phyloP scores from a whole-genome alignment of 441 rosid genomes.

The Arabidopsis lyrata region DNA sequence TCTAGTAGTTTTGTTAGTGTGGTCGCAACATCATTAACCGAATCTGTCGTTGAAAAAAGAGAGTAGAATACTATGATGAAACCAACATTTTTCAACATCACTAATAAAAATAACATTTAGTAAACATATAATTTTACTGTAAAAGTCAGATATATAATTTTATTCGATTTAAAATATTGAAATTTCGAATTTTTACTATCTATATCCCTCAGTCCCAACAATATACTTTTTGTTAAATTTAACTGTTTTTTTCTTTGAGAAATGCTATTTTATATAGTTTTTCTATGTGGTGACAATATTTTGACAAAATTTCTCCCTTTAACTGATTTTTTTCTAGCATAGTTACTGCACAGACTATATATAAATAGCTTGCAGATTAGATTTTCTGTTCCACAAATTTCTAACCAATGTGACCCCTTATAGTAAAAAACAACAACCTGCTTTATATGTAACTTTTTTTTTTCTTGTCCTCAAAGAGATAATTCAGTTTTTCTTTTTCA shows the following conservation, averaged over 20 bases:
- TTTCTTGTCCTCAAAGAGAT: conserved; percentile 15
- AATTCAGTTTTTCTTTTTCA: conserved; percentile 9
- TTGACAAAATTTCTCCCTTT: neutral
- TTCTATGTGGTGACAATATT: conserved; percentile 1
- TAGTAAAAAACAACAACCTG: conserved; percentile 39
- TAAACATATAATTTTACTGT: too few relatives aligned
- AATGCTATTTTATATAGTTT: neutral
- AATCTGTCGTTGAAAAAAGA: neutral
- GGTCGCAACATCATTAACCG: neutral
- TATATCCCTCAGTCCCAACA: neutral
- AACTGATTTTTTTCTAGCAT: neutral
- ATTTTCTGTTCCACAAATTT: conserved; percentile 41
- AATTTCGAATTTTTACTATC: too few relatives aligned
- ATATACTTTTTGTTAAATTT: neutral
- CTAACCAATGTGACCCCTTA: conserved; percentile 38
- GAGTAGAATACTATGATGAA: neutral
- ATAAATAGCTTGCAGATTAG: conserved; percentile 28
- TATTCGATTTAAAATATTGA: too few relatives aligned
- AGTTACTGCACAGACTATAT: conserved; percentile 35
- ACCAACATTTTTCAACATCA: neutral
- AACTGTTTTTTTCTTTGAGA: neutral
- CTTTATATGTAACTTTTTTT: conserved; percentile 12
- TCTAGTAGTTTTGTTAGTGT: neutral
- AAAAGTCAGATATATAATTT: too few relatives aligned
- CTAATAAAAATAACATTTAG: too few relatives aligned